phyloP scores from a whole-genome alignment of 2,329 filamentous ascomycete species.

The Cryphonectria naterciae region DNA sequence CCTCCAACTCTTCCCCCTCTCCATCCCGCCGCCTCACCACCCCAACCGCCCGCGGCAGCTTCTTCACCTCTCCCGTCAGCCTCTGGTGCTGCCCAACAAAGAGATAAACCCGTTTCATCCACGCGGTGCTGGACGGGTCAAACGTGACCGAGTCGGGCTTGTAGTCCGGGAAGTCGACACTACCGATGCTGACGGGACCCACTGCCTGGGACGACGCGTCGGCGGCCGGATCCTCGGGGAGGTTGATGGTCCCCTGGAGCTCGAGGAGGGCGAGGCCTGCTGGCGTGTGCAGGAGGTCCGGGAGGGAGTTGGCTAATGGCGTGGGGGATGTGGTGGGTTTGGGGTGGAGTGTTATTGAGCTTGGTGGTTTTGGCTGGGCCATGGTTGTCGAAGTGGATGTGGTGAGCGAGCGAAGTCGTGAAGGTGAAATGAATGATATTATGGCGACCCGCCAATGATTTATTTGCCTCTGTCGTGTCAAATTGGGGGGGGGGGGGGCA shows the following conservation, averaged over 20 bases:
- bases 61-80: slow-evolving; percentile 88
- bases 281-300: slow-evolving; percentile 83
- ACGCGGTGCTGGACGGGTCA: slow-evolving; percentile 62
- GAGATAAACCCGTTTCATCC: slow-evolving; percentile 90
- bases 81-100: slow-evolving; percentile 90
- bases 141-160: slow-evolving; percentile 48
- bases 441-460: background rate
- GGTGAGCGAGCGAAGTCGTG: background rate
- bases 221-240: slow-evolving; percentile 46
- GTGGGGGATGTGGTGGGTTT: slow-evolving; percentile 30
- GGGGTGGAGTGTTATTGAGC: slow-evolving; percentile 47
- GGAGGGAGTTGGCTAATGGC: slow-evolving; percentile 61
- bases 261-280: slow-evolving; percentile 88
- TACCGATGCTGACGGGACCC: slow-evolving; percentile 45
- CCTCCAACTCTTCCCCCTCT: slow-evolving; percentile 68
- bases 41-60: slow-evolving; percentile 76
- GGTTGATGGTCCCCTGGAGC: slow-evolving; percentile 88
- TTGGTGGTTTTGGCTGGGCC: background rate
- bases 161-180: slow-evolving; percentile 60
- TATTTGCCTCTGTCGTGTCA: background rate
- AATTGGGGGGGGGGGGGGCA: background rate
- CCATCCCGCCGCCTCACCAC: slow-evolving; percentile 66
- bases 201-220: slow-evolving; percentile 32
- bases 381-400: background rate
- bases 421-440: background rate